phyloP scores from a whole-genome alignment of 805 yeast species.

The Blastobotrys peoriensis region DNA sequence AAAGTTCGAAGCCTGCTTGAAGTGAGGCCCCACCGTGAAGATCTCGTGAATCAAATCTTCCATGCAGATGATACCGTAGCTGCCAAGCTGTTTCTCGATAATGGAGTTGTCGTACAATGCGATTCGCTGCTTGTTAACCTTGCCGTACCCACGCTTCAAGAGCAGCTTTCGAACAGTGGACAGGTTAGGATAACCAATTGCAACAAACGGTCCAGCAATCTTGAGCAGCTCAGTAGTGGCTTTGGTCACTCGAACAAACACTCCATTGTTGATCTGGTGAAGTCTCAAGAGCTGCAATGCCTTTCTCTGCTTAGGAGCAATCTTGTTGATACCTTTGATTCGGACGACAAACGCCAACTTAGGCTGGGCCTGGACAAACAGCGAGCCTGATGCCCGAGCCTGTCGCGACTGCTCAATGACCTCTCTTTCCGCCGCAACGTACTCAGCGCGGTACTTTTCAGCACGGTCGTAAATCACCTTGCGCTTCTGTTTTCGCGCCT shows the following conservation, averaged over 20 bases:
- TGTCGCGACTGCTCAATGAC: constrained; percentile 77
- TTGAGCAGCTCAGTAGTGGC: constrained; percentile 71
- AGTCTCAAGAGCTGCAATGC: constrained; percentile 71
- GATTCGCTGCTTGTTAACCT: constrained; percentile 72
- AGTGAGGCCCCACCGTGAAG: constrained; percentile 77
- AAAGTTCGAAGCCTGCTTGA: constrained; percentile 81
- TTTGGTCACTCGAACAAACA: constrained; percentile 71
- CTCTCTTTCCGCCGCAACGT: constrained; percentile 87
- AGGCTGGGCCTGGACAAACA: constrained; percentile 89
- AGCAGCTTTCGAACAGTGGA: constrained; percentile 66
- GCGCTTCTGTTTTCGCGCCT: constrained; percentile 26
- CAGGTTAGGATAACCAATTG: constrained; percentile 75
- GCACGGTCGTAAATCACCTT: constrained; percentile 79
- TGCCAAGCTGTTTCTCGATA: constrained; percentile 65
- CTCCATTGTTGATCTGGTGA: constrained; percentile 76
- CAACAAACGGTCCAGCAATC: constrained; percentile 75
- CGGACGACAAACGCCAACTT: constrained; percentile 93
- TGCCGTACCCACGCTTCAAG: constrained; percentile 83
- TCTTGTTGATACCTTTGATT: constrained; percentile 98
- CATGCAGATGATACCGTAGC: constrained; percentile 67
- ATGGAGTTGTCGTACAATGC: constrained; percentile 64
- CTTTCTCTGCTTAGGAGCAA: constrained; percentile 80
- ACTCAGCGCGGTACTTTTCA: constrained; percentile 93
- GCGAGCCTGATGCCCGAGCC: constrained; percentile 89
- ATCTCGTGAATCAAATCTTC: constrained; percentile 80